Percentiles rank a stretch among this genome's conserved stretches.
These are phyloP conservation scores for Ustilago esculenta DNA, from an alignment of 1,284 basidiomycete genomes.

Conservation along the genomic window DNA sequence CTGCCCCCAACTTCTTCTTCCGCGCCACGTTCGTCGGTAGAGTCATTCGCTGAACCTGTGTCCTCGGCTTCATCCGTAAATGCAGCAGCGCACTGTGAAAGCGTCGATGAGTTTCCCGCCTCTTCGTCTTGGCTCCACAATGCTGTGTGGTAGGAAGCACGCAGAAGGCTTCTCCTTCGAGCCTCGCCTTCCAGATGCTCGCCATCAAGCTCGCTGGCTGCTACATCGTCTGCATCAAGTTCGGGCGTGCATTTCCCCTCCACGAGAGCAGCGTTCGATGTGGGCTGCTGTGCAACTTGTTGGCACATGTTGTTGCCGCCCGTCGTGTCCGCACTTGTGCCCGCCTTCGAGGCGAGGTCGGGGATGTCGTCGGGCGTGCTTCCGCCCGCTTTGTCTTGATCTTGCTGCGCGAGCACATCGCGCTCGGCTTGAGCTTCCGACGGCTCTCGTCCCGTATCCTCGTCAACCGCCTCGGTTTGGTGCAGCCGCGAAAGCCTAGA, in stretches of 20 bases:
- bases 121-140: constrained; percentile 35
- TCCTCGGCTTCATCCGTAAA: constrained; percentile 2
- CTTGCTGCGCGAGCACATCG: not conserved
- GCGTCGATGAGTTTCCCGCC: not conserved
- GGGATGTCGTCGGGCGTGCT: not conserved
- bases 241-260: not conserved
- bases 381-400: not conserved
- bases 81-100: not conserved
- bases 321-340: not conserved
- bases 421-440: not conserved
- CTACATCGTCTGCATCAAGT: not conserved
- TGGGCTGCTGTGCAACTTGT: too few relatives aligned
- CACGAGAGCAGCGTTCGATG: not conserved
- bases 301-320: too few relatives aligned
- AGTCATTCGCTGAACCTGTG: too few relatives aligned
- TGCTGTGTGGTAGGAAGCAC: constrained; percentile 44
- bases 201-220: not conserved
- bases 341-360: too few relatives aligned
- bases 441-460: not conserved
- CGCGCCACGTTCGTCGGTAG: too few relatives aligned
- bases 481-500: constrained; percentile 16
- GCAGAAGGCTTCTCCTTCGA: constrained; percentile 9
- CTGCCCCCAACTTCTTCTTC: too few relatives aligned
- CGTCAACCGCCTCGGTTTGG: not conserved
- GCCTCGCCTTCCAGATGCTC: not conserved